Evolutionary conservation across 208 protist species (phyloP).

Genomic region (Leishmania martiniquensis): DNA sequence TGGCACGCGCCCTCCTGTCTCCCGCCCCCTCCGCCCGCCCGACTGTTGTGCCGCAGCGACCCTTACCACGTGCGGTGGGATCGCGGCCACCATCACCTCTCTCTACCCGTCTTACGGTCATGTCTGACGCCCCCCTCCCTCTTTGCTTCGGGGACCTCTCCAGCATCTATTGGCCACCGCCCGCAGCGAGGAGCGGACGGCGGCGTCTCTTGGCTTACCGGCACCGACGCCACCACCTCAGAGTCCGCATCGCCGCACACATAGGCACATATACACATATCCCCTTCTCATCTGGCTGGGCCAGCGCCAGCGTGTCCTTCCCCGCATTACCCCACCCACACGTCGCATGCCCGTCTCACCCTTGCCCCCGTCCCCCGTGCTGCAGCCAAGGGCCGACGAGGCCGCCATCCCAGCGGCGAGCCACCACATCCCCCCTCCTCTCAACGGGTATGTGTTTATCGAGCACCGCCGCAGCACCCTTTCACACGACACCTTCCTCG

Average conservation of each 20-base stretch:
- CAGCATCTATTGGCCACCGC: not conserved
- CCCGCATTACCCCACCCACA: not conserved
- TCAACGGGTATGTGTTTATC: conserved; percentile 63
- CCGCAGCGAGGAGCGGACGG: not conserved
- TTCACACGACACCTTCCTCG: conserved; percentile 72
- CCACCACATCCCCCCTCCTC: conserved; percentile 40
- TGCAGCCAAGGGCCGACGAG: not conserved
- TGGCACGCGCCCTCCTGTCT: not conserved
- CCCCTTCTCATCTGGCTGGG: not conserved
- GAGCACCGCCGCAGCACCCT: conserved; percentile 44
- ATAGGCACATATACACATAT: conserved; percentile 6
- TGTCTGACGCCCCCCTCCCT: not conserved
- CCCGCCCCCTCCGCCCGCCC: not conserved
- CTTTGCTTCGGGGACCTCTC: not conserved
- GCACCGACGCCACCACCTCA: not conserved
- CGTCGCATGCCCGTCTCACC: not conserved
- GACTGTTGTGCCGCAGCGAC: not conserved
- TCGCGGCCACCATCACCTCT: too few relatives aligned
- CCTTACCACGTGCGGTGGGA: not conserved
- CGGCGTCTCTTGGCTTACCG: not conserved
- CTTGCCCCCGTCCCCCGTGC: not conserved
- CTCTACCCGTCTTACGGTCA: not conserved
- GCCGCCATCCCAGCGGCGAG: conserved; percentile 20
- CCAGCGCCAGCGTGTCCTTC: not conserved
- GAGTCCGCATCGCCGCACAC: not conserved